A percentile compares a stretch with the other conserved stretches of the same genome.
Evolutionary conservation across 106 monocot genomes (phyloP).

Genomic region (Xerophyta viscosa): DNA sequence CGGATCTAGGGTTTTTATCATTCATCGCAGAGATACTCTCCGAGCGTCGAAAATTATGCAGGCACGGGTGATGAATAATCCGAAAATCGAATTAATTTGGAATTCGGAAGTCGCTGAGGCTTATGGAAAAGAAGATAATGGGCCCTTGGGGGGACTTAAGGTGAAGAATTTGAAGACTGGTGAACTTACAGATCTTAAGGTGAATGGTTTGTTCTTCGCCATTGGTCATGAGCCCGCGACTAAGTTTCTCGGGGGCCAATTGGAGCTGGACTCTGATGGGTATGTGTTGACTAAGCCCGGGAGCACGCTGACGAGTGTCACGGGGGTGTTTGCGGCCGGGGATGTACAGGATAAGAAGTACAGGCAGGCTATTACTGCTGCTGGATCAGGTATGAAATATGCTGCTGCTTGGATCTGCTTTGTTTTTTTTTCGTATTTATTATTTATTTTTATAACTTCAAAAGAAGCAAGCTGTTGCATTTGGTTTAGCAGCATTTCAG

Average conservation of each 20-base stretch:
- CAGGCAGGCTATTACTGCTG: slow-evolving; percentile 88
- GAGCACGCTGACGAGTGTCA: slow-evolving; percentile 72
- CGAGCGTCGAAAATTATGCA: slow-evolving; percentile 94
- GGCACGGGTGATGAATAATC: slow-evolving; percentile 69
- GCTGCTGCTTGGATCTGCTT: too few relatives aligned
- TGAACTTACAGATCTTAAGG: slow-evolving; percentile 49
- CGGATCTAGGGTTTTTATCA: slow-evolving; percentile 73
- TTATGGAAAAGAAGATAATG: slow-evolving; percentile 37
- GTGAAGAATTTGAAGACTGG: slow-evolving; percentile 53
- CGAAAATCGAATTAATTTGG: slow-evolving; percentile 83
- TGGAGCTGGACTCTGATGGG: slow-evolving; percentile 82
- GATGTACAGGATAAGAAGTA: slow-evolving; percentile 99
- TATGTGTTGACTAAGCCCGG: slow-evolving; percentile 88
- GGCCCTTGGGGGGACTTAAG: slow-evolving; percentile 65
- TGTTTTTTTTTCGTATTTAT: too few relatives aligned
- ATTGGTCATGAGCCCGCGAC: slow-evolving; percentile 97
- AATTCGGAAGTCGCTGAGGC: slow-evolving; percentile 80
- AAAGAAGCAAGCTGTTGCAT: too few relatives aligned
- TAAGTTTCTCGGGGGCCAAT: slow-evolving; percentile 71
- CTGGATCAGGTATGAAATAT: slow-evolving; percentile 78
- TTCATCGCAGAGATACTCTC: slow-evolving; percentile 77
- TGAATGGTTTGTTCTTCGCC: slow-evolving; percentile 85
- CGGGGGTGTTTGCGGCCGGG: slow-evolving; percentile 93
- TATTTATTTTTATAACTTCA: too few relatives aligned
- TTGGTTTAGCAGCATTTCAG: too few relatives aligned